Conservation (phyloP, 2,329 filamentous ascomycete genomes). For the Fusarium heterosporum region DNA sequence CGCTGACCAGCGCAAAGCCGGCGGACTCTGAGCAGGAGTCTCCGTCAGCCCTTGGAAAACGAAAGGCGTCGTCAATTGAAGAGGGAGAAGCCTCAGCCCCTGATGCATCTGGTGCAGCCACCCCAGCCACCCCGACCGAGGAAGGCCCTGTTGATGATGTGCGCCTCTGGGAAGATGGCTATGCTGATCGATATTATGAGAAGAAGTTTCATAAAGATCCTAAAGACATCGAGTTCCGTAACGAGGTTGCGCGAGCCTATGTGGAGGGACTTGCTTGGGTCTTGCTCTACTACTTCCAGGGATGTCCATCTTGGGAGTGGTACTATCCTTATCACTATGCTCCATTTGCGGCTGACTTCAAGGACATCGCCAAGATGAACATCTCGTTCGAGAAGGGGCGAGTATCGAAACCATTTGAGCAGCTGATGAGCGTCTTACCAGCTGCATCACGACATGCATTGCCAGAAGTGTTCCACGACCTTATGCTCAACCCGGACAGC, state of each 20-base stretch:
- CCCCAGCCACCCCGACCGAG: conserved; percentile 62
- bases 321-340: conserved; percentile 99
- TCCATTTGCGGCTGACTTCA: conserved; percentile 95
- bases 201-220: conserved; percentile 92
- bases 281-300: conserved; percentile 96
- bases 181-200: conserved; percentile 95
- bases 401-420: conserved; percentile 92
- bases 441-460: conserved; percentile 93
- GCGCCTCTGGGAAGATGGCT: conserved; percentile 93
- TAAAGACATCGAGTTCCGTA: conserved; percentile 85
- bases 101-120: conserved; percentile 63
- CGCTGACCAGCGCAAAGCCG: conserved; percentile 30
- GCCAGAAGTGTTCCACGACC: conserved; percentile 84
- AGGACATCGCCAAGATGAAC: conserved; percentile 81
- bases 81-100: conserved; percentile 70
- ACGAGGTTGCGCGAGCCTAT: conserved; percentile 90
- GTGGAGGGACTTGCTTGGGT: conserved; percentile 97
- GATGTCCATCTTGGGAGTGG: conserved; percentile 98
- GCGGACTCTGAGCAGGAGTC: conserved; percentile 52
- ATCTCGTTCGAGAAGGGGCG: conserved; percentile 85
- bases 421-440: conserved; percentile 97
- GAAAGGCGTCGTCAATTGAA: conserved; percentile 79
- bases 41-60: conserved; percentile 73
- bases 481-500: conserved; percentile 90
- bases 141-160: conserved; percentile 83